phyloP scores from a whole-genome alignment of 257 asterid genomes.

The Nicotiana paniculata region DNA sequence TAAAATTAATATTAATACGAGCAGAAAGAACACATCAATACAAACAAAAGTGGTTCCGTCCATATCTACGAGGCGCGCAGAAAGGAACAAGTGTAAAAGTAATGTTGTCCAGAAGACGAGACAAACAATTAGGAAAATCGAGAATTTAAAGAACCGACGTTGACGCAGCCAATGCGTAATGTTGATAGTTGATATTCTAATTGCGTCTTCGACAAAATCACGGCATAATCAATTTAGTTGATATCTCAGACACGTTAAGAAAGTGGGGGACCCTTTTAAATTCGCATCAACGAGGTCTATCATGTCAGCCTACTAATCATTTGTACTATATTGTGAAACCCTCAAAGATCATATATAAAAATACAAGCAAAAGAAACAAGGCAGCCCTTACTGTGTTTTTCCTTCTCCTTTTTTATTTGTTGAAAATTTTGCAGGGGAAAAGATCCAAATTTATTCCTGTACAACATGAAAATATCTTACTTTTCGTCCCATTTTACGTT shows the following conservation, averaged over 20 bases:
- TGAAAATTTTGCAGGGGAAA: too few relatives aligned
- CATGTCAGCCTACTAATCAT: not conserved
- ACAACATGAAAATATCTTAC: too few relatives aligned
- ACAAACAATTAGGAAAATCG: too few relatives aligned
- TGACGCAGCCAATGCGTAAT: not conserved
- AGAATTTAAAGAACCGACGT: too few relatives aligned
- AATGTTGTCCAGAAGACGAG: too few relatives aligned
- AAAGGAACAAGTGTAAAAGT: too few relatives aligned
- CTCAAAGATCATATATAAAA: not conserved
- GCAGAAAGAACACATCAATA: too few relatives aligned
- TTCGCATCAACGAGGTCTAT: not conserved
- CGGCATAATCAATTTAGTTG: not conserved
- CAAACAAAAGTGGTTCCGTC: too few relatives aligned
- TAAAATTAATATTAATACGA: too few relatives aligned
- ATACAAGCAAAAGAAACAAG: not conserved
- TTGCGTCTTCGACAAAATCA: not conserved
- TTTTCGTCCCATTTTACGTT: too few relatives aligned
- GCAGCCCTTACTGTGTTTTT: not conserved
- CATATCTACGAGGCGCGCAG: too few relatives aligned
- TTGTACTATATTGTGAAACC: not conserved
- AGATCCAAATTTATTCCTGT: too few relatives aligned
- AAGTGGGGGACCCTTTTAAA: not conserved
- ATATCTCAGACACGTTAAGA: not conserved
- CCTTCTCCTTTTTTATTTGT: not conserved
- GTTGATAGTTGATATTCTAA: not conserved